These are phyloP conservation scores for Coffea humblotiana DNA, from an alignment of 305 asterid species.

Conservation along the genomic window DNA sequence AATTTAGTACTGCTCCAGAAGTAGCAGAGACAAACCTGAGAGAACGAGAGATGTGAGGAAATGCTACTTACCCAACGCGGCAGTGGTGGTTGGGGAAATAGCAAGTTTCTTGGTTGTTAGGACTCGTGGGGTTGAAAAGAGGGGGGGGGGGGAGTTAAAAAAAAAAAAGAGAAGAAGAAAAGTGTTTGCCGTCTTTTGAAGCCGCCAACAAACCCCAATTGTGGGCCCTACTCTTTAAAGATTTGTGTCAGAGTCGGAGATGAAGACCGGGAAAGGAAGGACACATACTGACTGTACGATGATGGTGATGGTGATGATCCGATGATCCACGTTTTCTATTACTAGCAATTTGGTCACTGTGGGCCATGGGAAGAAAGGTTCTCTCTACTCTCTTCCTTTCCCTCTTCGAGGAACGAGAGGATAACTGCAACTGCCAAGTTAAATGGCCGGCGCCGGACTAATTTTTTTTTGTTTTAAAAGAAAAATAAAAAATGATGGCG, in stretches of 20 bases:
- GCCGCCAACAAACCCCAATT: background rate
- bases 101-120: background rate
- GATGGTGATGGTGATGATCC: background rate
- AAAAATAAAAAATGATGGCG: background rate
- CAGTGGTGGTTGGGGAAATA: background rate
- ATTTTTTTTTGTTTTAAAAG: background rate
- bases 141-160: too few species aligned
- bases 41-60: too few species aligned
- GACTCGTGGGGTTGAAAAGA: too few species aligned
- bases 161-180: too few species aligned
- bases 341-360: background rate
- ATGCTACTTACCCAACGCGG: too few species aligned
- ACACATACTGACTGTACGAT: too few species aligned
- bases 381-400: background rate
- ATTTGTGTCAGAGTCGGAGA: background rate
- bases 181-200: background rate
- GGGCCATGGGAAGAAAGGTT: background rate
- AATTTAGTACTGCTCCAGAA: background rate
- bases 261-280: background rate
- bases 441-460: too few species aligned
- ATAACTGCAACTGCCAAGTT: too few species aligned
- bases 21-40: too few species aligned
- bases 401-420: background rate
- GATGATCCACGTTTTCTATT: background rate
- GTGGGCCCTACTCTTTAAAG: slow-evolving; percentile 2